Conservation (phyloP, 192 early-diverging fungal species). For the Coemansia sp. region DNA sequence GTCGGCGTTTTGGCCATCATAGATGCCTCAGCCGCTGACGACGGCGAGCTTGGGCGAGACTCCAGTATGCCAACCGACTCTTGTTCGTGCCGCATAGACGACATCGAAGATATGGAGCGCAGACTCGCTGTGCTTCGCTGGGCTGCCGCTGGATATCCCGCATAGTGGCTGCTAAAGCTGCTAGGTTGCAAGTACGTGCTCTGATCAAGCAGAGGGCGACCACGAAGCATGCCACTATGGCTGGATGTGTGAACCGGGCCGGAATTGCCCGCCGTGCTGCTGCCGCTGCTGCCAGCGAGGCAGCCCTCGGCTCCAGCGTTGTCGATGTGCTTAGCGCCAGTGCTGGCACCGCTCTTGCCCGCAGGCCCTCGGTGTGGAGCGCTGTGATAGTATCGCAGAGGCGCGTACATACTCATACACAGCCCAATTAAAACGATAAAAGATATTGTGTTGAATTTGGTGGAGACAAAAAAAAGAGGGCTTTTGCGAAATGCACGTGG, state of each 20-base stretch:
- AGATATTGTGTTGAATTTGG: not conserved
- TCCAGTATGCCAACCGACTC: constrained; percentile 23
- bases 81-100: constrained; percentile 18
- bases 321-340: not conserved
- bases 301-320: not conserved
- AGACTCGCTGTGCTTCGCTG: constrained; percentile 8
- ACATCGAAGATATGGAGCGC: constrained; percentile 14
- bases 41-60: constrained; percentile 20
- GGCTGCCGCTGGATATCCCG: not conserved
- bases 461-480: not conserved
- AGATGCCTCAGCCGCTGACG: constrained; percentile 18
- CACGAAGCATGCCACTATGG: constrained; percentile 16
- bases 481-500: not conserved
- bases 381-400: constrained; percentile 7
- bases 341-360: not conserved
- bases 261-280: not conserved
- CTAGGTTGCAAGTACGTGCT: not conserved
- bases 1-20: constrained; percentile 64
- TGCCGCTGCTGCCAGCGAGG: not conserved
- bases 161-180: not conserved
- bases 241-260: constrained; percentile 5
- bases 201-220: constrained; percentile 7
- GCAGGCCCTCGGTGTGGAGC: not conserved
- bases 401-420: constrained; percentile 16
- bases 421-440: not conserved